A percentile compares a stretch with the other conserved stretches of the same genome.
phyloP scores from a whole-genome alignment of 1,139 yeast genomes.

The Saccharomyces uvarum region DNA sequence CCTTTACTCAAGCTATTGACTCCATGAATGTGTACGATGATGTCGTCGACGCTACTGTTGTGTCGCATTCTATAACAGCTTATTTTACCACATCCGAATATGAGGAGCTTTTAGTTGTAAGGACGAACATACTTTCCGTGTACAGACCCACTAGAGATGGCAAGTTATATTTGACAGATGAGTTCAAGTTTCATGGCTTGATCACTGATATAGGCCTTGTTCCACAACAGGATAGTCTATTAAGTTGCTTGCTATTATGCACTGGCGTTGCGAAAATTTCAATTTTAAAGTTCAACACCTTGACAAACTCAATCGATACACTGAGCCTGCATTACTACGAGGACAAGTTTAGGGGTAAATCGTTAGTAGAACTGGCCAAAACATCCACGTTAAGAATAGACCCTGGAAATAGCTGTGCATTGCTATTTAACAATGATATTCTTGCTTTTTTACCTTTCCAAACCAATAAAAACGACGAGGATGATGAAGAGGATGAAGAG shows the following conservation, averaged over 20 bases:
- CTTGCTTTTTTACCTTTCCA: constrained; percentile 63
- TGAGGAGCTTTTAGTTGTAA: constrained; percentile 59
- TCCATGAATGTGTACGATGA: constrained; percentile 81
- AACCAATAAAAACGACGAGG: constrained; percentile 18
- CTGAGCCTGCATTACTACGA: constrained; percentile 85
- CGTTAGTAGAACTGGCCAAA: constrained; percentile 39
- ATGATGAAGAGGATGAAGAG: constrained; percentile 32
- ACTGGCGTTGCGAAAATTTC: constrained; percentile 75
- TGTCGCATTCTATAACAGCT: constrained; percentile 55
- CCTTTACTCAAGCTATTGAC: neutral
- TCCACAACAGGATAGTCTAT: constrained; percentile 38
- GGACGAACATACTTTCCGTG: constrained; percentile 65
- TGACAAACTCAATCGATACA: constrained; percentile 48
- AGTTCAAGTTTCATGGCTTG: constrained; percentile 65
- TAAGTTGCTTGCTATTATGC: constrained; percentile 59
- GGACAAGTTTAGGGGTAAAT: constrained; percentile 47
- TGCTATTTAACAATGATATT: constrained; percentile 62
- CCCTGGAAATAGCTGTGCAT: constrained; percentile 54
- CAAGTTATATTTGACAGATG: constrained; percentile 51
- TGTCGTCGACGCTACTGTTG: constrained; percentile 71
- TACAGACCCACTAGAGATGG: constrained; percentile 40
- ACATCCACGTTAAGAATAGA: constrained; percentile 54
- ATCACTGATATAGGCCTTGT: constrained; percentile 53
- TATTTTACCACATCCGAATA: constrained; percentile 47
- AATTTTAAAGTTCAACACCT: constrained; percentile 62